Percentiles rank a stretch among this genome's conserved stretches.
phyloP scores from a whole-genome alignment of 805 yeast species.

The fission yeast (Schizosaccharomyces pombe) region DNA sequence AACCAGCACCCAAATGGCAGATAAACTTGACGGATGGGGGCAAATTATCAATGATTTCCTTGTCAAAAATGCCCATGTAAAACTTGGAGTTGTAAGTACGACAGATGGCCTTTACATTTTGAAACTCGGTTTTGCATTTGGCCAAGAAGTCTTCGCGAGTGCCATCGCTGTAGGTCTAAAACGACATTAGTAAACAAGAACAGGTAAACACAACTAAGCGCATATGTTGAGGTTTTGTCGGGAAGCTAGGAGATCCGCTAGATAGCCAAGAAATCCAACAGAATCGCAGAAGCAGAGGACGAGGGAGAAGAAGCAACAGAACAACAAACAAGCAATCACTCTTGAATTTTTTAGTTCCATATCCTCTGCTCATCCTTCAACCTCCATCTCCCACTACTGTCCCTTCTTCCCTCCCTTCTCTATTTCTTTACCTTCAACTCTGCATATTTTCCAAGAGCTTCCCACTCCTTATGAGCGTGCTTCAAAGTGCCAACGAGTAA shows the following conservation, averaged over 20 bases:
- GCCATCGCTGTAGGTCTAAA: conserved; percentile 8
- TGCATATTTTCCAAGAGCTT: conserved; percentile 21
- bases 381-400: not conserved
- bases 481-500: conserved; percentile 38
- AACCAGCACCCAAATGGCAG: conserved; percentile 42
- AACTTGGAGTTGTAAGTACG: conserved; percentile 31
- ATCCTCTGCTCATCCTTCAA: not conserved
- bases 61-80: conserved; percentile 42
- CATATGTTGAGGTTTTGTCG: too few species aligned
- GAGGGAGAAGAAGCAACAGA: too few species aligned
- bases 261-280: too few species aligned
- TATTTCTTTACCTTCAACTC: conserved; percentile 4
- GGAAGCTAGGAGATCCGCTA: too few species aligned
- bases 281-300: too few species aligned
- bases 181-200: not conserved
- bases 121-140: conserved; percentile 17
- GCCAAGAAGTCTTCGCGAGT: conserved; percentile 19
- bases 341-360: too few species aligned
- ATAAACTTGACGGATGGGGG: conserved; percentile 32
- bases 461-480: conserved; percentile 47
- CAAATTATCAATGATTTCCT: conserved; percentile 29
- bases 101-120: conserved; percentile 20
- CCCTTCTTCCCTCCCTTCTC: not conserved
- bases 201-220: not conserved
- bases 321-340: too few species aligned